Evolutionary conservation across 345 rosid genomes (phyloP).

Genomic region (Carallia brachiata): DNA sequence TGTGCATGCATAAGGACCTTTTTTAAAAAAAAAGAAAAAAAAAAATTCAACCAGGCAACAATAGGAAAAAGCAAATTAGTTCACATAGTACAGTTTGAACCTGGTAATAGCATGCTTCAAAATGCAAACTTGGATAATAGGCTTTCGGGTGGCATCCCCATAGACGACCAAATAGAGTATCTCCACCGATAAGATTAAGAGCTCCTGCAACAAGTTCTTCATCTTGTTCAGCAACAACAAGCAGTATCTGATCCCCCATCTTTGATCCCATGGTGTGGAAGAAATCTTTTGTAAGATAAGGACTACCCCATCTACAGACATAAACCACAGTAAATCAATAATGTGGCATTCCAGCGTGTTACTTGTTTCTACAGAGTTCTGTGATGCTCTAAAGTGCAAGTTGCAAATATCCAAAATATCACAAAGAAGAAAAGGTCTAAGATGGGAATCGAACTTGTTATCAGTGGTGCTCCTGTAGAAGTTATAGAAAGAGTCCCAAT

Average conservation of each 20-base stretch:
- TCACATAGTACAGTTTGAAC: conserved; percentile 30
- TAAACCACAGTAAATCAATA: conserved; percentile 2
- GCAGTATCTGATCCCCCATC: conserved; percentile 72
- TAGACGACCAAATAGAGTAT: conserved; percentile 78
- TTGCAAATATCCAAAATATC: background rate
- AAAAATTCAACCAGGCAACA: background rate
- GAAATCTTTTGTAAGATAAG: conserved; percentile 85
- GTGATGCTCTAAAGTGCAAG: background rate
- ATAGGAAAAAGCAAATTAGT: background rate
- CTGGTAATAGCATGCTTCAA: conserved; percentile 99
- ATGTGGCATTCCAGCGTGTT: conserved; percentile 10
- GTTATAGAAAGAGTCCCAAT: conserved; percentile 89
- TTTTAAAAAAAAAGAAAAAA: too few species aligned
- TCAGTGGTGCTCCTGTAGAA: conserved; percentile 92
- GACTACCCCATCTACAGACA: conserved; percentile 80
- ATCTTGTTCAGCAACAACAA: conserved; percentile 82
- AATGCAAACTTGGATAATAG: conserved; percentile 85
- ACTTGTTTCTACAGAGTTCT: background rate
- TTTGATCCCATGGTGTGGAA: conserved; percentile 77
- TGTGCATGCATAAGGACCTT: too few species aligned
- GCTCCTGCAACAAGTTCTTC: conserved; percentile 93
- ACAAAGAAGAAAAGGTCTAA: background rate
- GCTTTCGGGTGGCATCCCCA: conserved; percentile 88
- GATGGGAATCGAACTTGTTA: conserved; percentile 64
- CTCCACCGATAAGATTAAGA: conserved; percentile 90